Base-by-base conservation (phyloP, 352 stramenopile genomes). In the Aphanomyces euteiches region DNA sequence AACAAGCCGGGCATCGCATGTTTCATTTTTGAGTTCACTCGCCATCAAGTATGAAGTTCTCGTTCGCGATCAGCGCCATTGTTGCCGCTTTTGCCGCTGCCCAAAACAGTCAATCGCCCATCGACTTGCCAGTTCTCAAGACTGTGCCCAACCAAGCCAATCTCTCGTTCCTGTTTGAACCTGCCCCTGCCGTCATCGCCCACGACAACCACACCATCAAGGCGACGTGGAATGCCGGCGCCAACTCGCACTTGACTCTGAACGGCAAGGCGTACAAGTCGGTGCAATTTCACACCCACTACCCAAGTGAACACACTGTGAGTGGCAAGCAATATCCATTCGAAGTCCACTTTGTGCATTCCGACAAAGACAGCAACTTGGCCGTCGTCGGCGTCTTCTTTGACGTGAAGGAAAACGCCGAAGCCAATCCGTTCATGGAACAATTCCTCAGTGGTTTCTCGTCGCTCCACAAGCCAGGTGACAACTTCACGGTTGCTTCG, bases 311-410 rank as follows among this genome's bases (percentile, higher is more conserved):
- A 67, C 79, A 85, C 71, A 80, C 50, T 8, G n/a, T 85, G 21
- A 58, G 74, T 41, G 74, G 73, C 13, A 75, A 77, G 69, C 47
- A 54, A 2, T 79, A 72, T 47, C 74, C 72, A 19, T 78, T 70
- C 1, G 79, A 83, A 34, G 59, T 75, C 2, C 79, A 85, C 54
- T 83, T 85, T 71, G 79, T 85, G 47, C 79, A 83, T 66, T 69
- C 78, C 28, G 68, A 78, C 38, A 50, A 66, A 17, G 71, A 76
- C 73, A 78, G 77, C 1, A 66, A 48, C 7, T 68, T 89, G 38
- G 80, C 82, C 0, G 82, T 92, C 3, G 74, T 92, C 34, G 84
- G 72, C 1, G 57, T 92, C 6, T 85, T 89, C 67, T 88, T 92
- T 68, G 39, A 63, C 0, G n/a, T 61, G 10, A 28, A 41, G 39